A percentile compares a stretch with the other conserved stretches of the same genome.
phyloP scores from a whole-genome alignment of 306 rosid genomes.

The Acacia acuminata region DNA sequence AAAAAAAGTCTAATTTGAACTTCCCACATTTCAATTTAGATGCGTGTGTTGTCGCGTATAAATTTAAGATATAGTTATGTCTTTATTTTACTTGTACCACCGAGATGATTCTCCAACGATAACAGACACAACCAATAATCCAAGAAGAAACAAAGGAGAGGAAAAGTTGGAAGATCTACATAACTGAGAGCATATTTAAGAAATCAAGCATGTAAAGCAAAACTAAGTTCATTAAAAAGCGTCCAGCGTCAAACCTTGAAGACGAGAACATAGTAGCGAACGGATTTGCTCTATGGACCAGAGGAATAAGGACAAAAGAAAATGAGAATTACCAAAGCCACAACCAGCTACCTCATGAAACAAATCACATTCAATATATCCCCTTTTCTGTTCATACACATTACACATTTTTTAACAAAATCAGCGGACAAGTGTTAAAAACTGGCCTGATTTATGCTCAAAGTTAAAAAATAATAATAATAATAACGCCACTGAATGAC shows the following conservation, averaged over 20 bases:
- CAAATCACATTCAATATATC: not conserved
- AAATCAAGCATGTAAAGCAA: slow-evolving; percentile 1
- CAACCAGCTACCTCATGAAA: slow-evolving; percentile 16
- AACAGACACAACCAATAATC: not conserved
- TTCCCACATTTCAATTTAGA: not conserved
- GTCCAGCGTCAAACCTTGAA: slow-evolving; percentile 11
- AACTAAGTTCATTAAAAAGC: slow-evolving; percentile 14
- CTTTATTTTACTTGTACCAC: not conserved
- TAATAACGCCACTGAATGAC: not conserved
- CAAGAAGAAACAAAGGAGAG: not conserved
- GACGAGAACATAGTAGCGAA: not conserved
- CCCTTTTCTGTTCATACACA: not conserved
- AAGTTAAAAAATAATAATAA: slow-evolving; percentile 1
- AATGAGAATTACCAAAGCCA: not conserved
- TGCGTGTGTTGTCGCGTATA: not conserved
- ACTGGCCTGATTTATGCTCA: slow-evolving; percentile 2
- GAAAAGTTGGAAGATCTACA: not conserved
- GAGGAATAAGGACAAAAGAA: not conserved
- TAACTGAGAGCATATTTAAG: not conserved
- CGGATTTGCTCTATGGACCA: not conserved
- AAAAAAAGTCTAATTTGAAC: not conserved
- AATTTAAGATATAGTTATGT: not conserved
- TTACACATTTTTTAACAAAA: slow-evolving; percentile 2
- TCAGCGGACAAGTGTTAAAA: not conserved
- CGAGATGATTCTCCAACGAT: not conserved